phyloP scores from a whole-genome alignment of 768 basidiomycete genomes.

The Lentinula sp. region DNA sequence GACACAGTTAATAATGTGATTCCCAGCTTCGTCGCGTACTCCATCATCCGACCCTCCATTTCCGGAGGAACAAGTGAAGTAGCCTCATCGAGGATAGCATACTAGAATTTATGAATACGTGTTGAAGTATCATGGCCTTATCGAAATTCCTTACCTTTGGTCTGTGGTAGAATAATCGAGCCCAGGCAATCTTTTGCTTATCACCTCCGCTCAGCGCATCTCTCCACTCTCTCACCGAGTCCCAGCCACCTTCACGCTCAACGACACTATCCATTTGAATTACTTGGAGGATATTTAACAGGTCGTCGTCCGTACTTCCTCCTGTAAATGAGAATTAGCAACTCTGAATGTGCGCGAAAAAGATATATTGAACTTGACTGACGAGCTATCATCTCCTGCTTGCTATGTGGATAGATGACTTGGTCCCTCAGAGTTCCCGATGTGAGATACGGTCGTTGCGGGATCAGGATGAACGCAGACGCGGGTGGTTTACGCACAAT shows the following conservation, averaged over 20 bases:
- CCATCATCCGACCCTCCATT: slow-evolving; percentile 94
- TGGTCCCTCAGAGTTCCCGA: slow-evolving; percentile 93
- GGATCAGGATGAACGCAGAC: slow-evolving; percentile 88
- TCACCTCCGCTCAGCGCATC: slow-evolving; percentile 92
- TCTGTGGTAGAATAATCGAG: slow-evolving; percentile 88
- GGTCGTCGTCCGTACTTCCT: slow-evolving; percentile 67
- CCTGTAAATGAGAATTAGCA: slow-evolving; percentile 27
- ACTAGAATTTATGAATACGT: slow-evolving; percentile 39
- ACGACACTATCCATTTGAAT: slow-evolving; percentile 86
- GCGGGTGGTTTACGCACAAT: slow-evolving; percentile 86
- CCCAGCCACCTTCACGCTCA: slow-evolving; percentile 96
- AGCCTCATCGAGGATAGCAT: slow-evolving; percentile 95
- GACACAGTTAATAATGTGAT: slow-evolving; percentile 95
- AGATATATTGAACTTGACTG: slow-evolving; percentile 21
- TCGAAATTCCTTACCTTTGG: slow-evolving; percentile 61
- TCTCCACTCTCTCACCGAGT: slow-evolving; percentile 84
- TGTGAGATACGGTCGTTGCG: slow-evolving; percentile 93
- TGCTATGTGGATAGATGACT: slow-evolving; percentile 90
- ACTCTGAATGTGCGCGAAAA: neutral
- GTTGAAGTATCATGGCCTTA: neutral
- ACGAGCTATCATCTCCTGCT: slow-evolving; percentile 74
- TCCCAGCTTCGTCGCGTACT: slow-evolving; percentile 76
- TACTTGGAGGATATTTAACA: slow-evolving; percentile 62
- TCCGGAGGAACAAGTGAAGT: slow-evolving; percentile 91
- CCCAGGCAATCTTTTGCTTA: slow-evolving; percentile 97